Evolutionary conservation across 306 rosid genomes (phyloP).

Genomic region (Fragaria ananassa): DNA sequence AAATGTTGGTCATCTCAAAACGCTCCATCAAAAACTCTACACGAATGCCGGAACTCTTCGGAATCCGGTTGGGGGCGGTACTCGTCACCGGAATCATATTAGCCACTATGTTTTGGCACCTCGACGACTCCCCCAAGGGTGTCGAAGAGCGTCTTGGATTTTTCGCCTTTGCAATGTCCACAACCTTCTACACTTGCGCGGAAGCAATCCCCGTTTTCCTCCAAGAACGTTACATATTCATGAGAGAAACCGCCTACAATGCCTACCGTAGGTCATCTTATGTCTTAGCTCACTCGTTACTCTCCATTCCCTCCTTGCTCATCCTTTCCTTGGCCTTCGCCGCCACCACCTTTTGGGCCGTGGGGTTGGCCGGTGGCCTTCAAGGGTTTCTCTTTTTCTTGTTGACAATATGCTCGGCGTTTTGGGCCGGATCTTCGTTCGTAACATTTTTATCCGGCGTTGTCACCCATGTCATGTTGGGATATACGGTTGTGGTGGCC

Average conservation of each 20-base stretch:
- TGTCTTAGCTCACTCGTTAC: slow-evolving; percentile 64
- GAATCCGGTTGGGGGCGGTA: slow-evolving; percentile 74
- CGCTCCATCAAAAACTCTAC: slow-evolving; percentile 63
- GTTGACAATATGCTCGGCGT: slow-evolving; percentile 40
- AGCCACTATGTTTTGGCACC: slow-evolving; percentile 68
- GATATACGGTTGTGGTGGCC: slow-evolving; percentile 82
- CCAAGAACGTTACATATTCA: slow-evolving; percentile 95
- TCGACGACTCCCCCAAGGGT: slow-evolving; percentile 76
- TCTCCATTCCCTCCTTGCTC: slow-evolving; percentile 58
- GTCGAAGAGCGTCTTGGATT: slow-evolving; percentile 74
- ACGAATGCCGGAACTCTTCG: slow-evolving; percentile 80
- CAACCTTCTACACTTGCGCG: slow-evolving; percentile 87
- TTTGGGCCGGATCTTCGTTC: slow-evolving; percentile 90
- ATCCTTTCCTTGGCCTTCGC: slow-evolving; percentile 71
- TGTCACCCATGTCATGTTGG: slow-evolving; percentile 80
- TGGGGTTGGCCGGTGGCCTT: slow-evolving; percentile 64
- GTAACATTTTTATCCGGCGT: slow-evolving; percentile 85
- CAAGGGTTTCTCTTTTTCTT: slow-evolving; percentile 60
- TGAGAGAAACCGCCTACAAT: slow-evolving; percentile 89
- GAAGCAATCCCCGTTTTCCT: slow-evolving; percentile 83
- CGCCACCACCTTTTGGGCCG: slow-evolving; percentile 69
- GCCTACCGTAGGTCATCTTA: slow-evolving; percentile 93
- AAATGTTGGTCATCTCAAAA: slow-evolving; percentile 56
- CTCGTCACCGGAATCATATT: slow-evolving; percentile 64
- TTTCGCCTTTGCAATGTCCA: slow-evolving; percentile 93